Percentiles rank a stretch among this genome's conserved stretches.
These are phyloP conservation scores for Pseudogymnoascus sp. DNA, from an alignment of 2,329 filamentous ascomycete species.

Conservation along the genomic window DNA sequence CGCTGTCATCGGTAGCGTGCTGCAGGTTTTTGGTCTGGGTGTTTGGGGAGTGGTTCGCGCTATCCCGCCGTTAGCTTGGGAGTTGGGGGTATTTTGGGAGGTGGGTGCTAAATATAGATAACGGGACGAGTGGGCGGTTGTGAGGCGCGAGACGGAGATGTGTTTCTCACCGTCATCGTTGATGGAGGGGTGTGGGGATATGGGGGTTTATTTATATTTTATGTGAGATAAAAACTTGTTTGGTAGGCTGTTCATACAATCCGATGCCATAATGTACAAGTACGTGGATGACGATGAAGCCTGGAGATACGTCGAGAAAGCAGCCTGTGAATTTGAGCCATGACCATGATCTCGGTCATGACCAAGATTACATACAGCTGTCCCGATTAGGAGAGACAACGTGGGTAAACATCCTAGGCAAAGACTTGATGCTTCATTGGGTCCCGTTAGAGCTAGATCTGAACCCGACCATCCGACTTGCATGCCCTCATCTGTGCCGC, in stretches of 20 bases:
- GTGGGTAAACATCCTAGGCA: too few relatives aligned
- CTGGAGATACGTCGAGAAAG: neutral
- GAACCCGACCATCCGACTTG: too few relatives aligned
- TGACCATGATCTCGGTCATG: too few relatives aligned
- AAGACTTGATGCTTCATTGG: too few relatives aligned
- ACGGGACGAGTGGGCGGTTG: neutral
- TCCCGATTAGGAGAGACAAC: too few relatives aligned
- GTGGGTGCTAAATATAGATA: neutral
- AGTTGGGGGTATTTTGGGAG: neutral
- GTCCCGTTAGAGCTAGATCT: too few relatives aligned
- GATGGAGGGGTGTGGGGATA: neutral
- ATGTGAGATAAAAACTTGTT: neutral
- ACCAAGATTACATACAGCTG: too few relatives aligned
- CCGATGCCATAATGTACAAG: neutral
- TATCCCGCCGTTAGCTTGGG: neutral
- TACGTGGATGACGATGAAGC: neutral
- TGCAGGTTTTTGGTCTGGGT: neutral
- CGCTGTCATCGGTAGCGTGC: neutral
- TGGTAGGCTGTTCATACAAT: neutral
- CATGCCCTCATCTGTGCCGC: neutral
- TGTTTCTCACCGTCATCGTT: neutral
- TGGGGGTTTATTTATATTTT: neutral
- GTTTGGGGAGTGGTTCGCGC: neutral
- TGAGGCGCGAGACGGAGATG: neutral
- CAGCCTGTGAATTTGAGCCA: too few relatives aligned